Conservation (phyloP, 1,139 yeast species). For the Debaryomycetaceae sp. region DNA sequence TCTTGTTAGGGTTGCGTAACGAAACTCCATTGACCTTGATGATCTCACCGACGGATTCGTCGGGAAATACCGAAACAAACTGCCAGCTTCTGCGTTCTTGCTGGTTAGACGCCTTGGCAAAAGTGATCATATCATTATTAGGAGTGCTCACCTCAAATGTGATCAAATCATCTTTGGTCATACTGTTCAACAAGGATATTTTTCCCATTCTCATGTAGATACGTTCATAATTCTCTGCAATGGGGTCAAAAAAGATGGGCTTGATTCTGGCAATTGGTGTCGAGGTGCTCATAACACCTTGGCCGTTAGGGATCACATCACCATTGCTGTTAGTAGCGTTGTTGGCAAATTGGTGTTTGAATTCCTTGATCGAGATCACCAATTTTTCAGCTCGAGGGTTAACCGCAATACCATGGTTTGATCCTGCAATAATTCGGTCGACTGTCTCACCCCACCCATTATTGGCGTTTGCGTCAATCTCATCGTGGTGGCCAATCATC, state of each 20-base stretch:
- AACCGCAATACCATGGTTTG: slow-evolving; percentile 73
- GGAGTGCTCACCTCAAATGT: slow-evolving; percentile 48
- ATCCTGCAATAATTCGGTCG: slow-evolving; percentile 74
- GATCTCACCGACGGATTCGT: slow-evolving; percentile 70
- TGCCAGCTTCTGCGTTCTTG: slow-evolving; percentile 55
- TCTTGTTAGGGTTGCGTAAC: slow-evolving; percentile 26
- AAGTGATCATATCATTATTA: slow-evolving; percentile 44
- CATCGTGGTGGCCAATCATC: slow-evolving; percentile 15
- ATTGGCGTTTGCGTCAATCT: slow-evolving; percentile 30
- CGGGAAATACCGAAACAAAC: slow-evolving; percentile 72
- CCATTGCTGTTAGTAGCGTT: slow-evolving; percentile 34
- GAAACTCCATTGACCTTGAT: slow-evolving; percentile 57
- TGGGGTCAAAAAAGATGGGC: slow-evolving; percentile 61
- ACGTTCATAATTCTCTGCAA: slow-evolving; percentile 57
- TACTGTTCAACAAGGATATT: slow-evolving; percentile 29
- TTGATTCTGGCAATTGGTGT: slow-evolving; percentile 59
- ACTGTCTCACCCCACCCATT: slow-evolving; percentile 90
- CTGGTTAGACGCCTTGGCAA: slow-evolving; percentile 70
- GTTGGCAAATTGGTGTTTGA: slow-evolving; percentile 51
- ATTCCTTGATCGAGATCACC: slow-evolving; percentile 69
- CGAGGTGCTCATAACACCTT: no score
- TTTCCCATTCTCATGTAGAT: slow-evolving; percentile 56
- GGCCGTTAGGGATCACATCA: no score
- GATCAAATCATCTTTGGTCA: slow-evolving; percentile 34
- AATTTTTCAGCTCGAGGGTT: slow-evolving; percentile 78